phyloP scores from a whole-genome alignment of 2,329 filamentous ascomycete species.

The Botrytis galanthina region DNA sequence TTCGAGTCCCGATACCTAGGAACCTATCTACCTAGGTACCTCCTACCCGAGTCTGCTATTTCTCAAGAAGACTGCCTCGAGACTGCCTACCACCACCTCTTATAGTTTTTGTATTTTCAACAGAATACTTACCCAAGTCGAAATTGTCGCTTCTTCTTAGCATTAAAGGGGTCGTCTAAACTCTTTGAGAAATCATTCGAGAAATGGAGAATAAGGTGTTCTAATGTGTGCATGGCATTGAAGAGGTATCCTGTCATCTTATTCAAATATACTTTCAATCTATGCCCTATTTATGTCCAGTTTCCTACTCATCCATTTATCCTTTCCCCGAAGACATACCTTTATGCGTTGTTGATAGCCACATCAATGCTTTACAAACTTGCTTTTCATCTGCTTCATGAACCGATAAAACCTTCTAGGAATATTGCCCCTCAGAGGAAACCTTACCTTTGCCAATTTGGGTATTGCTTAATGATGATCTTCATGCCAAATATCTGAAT shows the following conservation, averaged over 20 bases:
- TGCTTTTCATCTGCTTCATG: background rate
- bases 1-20: background rate
- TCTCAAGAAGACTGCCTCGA: background rate
- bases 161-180: background rate
- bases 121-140: background rate
- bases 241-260: background rate
- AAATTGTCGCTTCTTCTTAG: background rate
- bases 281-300: background rate
- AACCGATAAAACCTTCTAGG: background rate
- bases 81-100: background rate
- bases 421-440: background rate
- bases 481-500: background rate
- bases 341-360: background rate
- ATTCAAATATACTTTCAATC: conserved; percentile 7
- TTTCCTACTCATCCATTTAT: background rate
- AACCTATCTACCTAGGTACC: background rate
- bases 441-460: background rate
- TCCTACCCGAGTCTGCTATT: background rate
- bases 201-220: background rate
- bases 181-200: background rate
- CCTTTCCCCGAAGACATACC: background rate
- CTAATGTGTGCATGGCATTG: background rate
- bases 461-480: conserved; percentile 9
- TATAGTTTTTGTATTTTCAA: background rate
- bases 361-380: background rate